A percentile compares a stretch with the other conserved stretches of the same genome.
phyloP scores from a whole-genome alignment of 2,329 filamentous ascomycete species.

The Chaetomium strumarium region DNA sequence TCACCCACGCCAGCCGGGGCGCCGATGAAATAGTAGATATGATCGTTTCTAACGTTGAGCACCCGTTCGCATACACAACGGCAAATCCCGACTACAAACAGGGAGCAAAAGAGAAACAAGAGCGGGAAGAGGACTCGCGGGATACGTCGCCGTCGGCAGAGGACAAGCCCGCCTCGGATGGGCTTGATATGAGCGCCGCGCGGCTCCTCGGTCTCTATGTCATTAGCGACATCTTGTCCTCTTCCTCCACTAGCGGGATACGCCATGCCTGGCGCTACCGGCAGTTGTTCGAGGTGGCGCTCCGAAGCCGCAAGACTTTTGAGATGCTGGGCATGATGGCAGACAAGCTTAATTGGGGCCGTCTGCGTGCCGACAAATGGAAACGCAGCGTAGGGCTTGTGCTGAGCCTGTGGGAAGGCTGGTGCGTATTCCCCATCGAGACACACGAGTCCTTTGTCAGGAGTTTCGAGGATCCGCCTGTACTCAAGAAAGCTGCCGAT shows the following conservation, averaged over 20 bases:
- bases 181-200: constrained; percentile 60
- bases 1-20: constrained; percentile 77
- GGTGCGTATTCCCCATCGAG: constrained; percentile 67
- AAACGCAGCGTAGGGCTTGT: constrained; percentile 67
- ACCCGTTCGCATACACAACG: constrained; percentile 66
- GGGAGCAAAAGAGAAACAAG: constrained; percentile 35
- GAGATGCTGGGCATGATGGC: constrained; percentile 69
- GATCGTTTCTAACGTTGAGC: constrained; percentile 74
- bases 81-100: constrained; percentile 56
- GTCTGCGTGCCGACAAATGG: constrained; percentile 78
- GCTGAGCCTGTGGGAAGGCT: constrained; percentile 64
- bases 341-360: constrained; percentile 69
- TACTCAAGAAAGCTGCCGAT: constrained; percentile 30
- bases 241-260: constrained; percentile 68
- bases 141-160: constrained; percentile 34
- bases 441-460: constrained; percentile 65
- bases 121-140: constrained; percentile 31
- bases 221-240: constrained; percentile 69
- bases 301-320: constrained; percentile 65
- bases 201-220: constrained; percentile 79
- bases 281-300: constrained; percentile 67
- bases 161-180: constrained; percentile 28
- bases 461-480: constrained; percentile 66
- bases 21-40: constrained; percentile 89
- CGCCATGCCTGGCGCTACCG: constrained; percentile 84